Base-by-base conservation (phyloP, 148 eudicot species). In the Dysphania ambrosioides region DNA sequence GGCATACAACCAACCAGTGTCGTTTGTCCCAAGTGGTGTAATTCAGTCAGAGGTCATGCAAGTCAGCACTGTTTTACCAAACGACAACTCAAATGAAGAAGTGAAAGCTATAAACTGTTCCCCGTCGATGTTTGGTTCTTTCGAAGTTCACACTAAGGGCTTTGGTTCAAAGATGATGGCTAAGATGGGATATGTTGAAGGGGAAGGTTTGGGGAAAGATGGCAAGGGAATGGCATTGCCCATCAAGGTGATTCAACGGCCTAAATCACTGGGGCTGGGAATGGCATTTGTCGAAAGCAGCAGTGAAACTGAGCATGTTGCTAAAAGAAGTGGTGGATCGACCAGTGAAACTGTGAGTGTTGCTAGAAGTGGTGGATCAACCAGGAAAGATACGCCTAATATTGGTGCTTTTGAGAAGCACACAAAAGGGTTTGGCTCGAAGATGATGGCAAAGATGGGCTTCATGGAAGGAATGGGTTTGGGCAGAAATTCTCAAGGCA, bases 151-250 rank as follows among this genome's bases (percentile, higher is more conserved):
- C 87, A 96, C 99, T 27, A 96, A 83, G 27, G 99, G 99, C 30
- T 92, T 96, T 67, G 99, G 99, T 23, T 96, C 97, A 41, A 96
- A 87, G 84, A 92, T 96, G 94, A 82, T 96, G 97, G 97, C 99
- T 44, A 96, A 90, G 79, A 96, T 96, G 99, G 99, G 99, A 53
- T 92, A 80, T 53, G 81, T 88, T 29, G 97, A 90, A 71, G 99
- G 99, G 1, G 78, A 77, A 24, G 99, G 97, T 27, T 77, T 96
- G 65, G 99, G 99, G 21, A 96, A 89, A 77, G 97, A 96, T 24
- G 97, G 95, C 23, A 87, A 86, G 72, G 99, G 99, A 23, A 88
- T 88, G 62, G 77, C 94, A 0, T 80, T 80, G 68, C 97, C 97
- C 41, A 90, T 96, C 51, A 88, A 90, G 83, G 99, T 72, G 68